Conservation (phyloP, 495 filamentous ascomycete species). For the Ascodesmis nigricans region DNA sequence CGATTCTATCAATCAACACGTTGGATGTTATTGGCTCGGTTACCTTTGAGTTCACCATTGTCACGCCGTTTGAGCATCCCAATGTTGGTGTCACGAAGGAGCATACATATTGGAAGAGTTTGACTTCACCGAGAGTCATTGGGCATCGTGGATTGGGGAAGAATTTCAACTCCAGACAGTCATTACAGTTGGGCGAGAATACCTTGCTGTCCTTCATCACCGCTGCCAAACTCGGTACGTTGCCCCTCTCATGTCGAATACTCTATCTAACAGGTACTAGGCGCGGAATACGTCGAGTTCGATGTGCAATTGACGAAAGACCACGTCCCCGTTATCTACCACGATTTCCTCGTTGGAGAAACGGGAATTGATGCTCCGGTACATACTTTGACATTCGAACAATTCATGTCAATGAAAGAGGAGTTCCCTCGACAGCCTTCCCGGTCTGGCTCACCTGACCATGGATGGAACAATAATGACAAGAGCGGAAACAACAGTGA, state of each 20-base stretch:
- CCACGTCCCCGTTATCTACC: constrained; percentile 95
- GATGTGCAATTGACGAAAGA: constrained; percentile 98
- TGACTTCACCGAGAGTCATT: constrained; percentile 45
- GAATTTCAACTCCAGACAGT: constrained; percentile 59
- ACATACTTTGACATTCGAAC: constrained; percentile 81
- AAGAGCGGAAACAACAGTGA: constrained; percentile 1
- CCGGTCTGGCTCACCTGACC: constrained; percentile 29
- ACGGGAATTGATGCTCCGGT: constrained; percentile 95
- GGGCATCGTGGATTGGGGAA: constrained; percentile 46
- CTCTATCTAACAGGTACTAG: no score
- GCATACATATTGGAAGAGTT: constrained; percentile 87
- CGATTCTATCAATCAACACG: constrained; percentile 51
- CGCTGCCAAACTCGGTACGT: constrained; percentile 62
- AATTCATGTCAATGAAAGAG: constrained; percentile 30
- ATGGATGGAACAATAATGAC: constrained; percentile 5
- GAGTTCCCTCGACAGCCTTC: constrained; percentile 26
- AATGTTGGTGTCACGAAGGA: constrained; percentile 76
- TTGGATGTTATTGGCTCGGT: constrained; percentile 82
- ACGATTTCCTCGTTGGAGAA: constrained; percentile 96
- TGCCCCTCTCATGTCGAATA: no score
- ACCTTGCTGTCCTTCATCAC: constrained; percentile 88
- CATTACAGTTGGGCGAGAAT: constrained; percentile 87
- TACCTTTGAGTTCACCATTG: constrained; percentile 88
- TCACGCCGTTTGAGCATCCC: constrained; percentile 83
- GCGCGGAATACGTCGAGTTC: no score